Percentiles rank a stretch among this genome's conserved stretches.
phyloP scores from a whole-genome alignment of 257 asterid species.

The Salvia miltiorrhiza region DNA sequence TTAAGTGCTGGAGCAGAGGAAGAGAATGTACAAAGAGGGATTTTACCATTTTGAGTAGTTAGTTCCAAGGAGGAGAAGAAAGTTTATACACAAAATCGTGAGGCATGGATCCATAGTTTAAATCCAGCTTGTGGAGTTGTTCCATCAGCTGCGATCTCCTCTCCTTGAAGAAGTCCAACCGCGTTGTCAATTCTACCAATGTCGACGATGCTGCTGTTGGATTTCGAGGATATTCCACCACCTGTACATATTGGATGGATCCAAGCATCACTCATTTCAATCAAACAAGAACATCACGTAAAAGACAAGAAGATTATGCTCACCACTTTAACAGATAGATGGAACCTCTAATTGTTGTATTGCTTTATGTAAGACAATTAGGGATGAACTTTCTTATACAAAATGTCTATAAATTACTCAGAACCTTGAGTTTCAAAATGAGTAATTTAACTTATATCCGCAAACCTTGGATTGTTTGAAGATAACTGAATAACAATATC shows the following conservation, averaged over 20 bases:
- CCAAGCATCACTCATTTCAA: too few species aligned
- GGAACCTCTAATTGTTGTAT: too few species aligned
- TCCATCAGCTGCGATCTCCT: constrained; percentile 98
- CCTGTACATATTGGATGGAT: constrained; percentile 30
- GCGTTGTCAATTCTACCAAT: constrained; percentile 80
- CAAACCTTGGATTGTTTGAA: neutral
- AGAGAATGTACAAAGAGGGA: constrained; percentile 37
- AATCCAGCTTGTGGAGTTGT: constrained; percentile 82
- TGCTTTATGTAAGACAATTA: too few species aligned
- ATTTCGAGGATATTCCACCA: constrained; percentile 51
- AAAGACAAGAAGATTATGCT: neutral
- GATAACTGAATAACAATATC: neutral
- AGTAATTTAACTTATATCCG: neutral
- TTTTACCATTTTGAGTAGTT: constrained; percentile 9
- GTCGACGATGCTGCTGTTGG: constrained; percentile 67
- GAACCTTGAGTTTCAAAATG: neutral
- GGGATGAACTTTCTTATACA: too few species aligned
- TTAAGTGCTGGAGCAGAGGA: neutral
- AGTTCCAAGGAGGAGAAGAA: constrained; percentile 88
- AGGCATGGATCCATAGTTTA: constrained; percentile 59
- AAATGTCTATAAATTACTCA: neutral
- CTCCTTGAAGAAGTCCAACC: constrained; percentile 92
- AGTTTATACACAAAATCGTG: constrained; percentile 65
- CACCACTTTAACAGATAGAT: neutral
- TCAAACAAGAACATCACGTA: neutral